Evolutionary conservation across 2,329 filamentous ascomycete genomes (phyloP), one percentile per base, ranked within the genome.

Genomic region (Cladophialophora psammophila): DNA sequence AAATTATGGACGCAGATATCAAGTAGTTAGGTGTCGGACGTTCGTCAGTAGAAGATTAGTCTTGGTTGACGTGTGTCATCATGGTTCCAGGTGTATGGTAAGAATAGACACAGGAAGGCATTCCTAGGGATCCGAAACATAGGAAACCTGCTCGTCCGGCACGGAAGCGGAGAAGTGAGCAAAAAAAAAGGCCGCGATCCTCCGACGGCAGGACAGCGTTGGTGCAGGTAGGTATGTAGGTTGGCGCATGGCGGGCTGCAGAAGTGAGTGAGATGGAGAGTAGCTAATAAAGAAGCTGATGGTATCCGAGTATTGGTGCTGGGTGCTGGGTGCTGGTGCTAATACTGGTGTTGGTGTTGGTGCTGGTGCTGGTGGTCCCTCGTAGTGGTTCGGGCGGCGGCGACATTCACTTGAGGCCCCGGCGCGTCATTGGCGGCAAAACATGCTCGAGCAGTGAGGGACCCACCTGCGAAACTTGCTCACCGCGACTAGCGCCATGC

Each of bases 401-500:
- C 26, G 26, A 26, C 3, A 26, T 26, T 2, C 26, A 26, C 26
- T 26, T 8, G 34, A 57, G 52, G 20, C 18, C 10, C n/a, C 8
- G 7, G 15, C 7, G 26, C 13, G 36, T 66, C 34, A 62, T 62
- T 62, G 59, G 59, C 18, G 13, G 12, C 36, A 60, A 66, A 66
- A 66, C 53, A 35, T 66, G 64, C 64, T 66, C 64, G 45, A 40
- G 32, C 13, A 15, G 12, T 13, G 8, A 15, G 60, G 18, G 59
- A 1, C 35, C 59, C 59, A 61, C 59, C 26, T 40, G n/a, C 42
- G 42, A 67, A 67, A 67, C 65, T 67, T 67, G 65, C 65, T 67
- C 65, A 66, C 50, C 40, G 48, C 57, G 10, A 48, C 36, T 61
- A 61, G 59, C 48, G 59, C 38, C 7, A 60, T 45, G 57, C 57